Conservation (phyloP, 768 basidiomycete genomes). For the Tylopilus subfusipes region DNA sequence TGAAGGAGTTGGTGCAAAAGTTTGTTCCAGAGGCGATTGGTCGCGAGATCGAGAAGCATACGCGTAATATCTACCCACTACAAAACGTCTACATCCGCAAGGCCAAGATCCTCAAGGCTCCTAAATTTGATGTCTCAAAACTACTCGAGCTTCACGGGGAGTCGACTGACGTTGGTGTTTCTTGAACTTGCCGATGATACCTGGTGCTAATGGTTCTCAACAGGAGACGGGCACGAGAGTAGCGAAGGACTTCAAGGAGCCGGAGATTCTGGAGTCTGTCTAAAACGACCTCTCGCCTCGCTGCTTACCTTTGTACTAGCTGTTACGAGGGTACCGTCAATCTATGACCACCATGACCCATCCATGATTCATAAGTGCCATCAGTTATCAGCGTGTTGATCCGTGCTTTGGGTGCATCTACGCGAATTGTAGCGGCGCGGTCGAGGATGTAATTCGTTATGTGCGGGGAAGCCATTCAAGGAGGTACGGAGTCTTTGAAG, state of each 20-base stretch:
- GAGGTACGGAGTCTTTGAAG: too few relatives aligned
- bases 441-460: too few relatives aligned
- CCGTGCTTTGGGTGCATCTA: too few relatives aligned
- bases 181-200: not conserved
- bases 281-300: slow-evolving; percentile 48
- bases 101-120: slow-evolving; percentile 98
- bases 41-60: slow-evolving; percentile 98
- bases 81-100: slow-evolving; percentile 99
- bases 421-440: too few relatives aligned
- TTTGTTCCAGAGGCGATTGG: slow-evolving; percentile 99
- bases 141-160: slow-evolving; percentile 96
- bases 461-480: too few relatives aligned
- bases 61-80: slow-evolving; percentile 94
- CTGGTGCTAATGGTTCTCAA: slow-evolving; percentile 7
- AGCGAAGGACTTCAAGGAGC: slow-evolving; percentile 97
- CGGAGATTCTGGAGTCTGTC: slow-evolving; percentile 88
- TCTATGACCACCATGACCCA: slow-evolving; percentile 32
- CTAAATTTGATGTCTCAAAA: slow-evolving; percentile 95
- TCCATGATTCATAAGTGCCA: not conserved
- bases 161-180: slow-evolving; percentile 74
- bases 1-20: slow-evolving; percentile 98
- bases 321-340: slow-evolving; percentile 34
- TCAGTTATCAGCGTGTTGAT: too few relatives aligned
- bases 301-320: slow-evolving; percentile 39
- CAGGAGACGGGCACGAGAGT: slow-evolving; percentile 95